A percentile compares a stretch with the other conserved stretches of the same genome.
Evolutionary conservation across 768 basidiomycete genomes (phyloP).

Genomic region (Pulveroboletus sp.): DNA sequence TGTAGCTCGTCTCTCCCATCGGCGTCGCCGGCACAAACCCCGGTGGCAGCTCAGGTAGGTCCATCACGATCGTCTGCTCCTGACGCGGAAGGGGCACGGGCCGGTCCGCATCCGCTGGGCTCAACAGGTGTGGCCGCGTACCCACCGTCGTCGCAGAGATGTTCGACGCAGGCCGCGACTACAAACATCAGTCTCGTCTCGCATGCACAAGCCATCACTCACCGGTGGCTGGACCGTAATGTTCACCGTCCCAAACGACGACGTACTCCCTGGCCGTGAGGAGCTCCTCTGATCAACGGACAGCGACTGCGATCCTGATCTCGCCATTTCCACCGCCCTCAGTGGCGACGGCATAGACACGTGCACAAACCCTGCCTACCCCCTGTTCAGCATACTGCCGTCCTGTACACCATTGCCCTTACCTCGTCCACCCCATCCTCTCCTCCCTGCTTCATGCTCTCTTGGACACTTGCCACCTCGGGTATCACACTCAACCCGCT

Average conservation of each 20-base stretch:
- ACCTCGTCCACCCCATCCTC: conserved; percentile 38
- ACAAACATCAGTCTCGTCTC: conserved; percentile 7
- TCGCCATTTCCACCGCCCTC: conserved; percentile 20
- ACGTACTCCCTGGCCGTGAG: conserved; percentile 30
- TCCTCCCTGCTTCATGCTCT: conserved; percentile 33
- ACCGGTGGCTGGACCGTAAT: conserved; percentile 35
- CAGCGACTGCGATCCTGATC: conserved; percentile 18
- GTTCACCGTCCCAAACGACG: conserved; percentile 30
- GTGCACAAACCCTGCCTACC: conserved; percentile 33
- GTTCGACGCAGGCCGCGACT: conserved; percentile 41
- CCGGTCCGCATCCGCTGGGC: conserved; percentile 40
- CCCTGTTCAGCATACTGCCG: conserved; percentile 10
- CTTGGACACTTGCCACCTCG: conserved; percentile 47
- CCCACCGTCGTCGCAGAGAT: conserved; percentile 26
- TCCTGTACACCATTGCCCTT: conserved; percentile 6
- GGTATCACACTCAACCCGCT: conserved; percentile 53
- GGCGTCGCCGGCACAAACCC: conserved; percentile 35
- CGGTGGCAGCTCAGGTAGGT: conserved; percentile 31
- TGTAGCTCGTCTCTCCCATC: conserved; percentile 16
- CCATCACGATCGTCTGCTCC: conserved; percentile 22
- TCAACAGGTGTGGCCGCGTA: conserved; percentile 32
- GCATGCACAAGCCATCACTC: conserved; percentile 5
- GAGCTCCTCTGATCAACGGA: conserved; percentile 19
- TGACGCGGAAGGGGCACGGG: conserved; percentile 30
- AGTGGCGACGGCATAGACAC: conserved; percentile 33